Evolutionary conservation across 2,329 filamentous ascomycete genomes (phyloP).

Genomic region (Arthrocladium fulminans): DNA sequence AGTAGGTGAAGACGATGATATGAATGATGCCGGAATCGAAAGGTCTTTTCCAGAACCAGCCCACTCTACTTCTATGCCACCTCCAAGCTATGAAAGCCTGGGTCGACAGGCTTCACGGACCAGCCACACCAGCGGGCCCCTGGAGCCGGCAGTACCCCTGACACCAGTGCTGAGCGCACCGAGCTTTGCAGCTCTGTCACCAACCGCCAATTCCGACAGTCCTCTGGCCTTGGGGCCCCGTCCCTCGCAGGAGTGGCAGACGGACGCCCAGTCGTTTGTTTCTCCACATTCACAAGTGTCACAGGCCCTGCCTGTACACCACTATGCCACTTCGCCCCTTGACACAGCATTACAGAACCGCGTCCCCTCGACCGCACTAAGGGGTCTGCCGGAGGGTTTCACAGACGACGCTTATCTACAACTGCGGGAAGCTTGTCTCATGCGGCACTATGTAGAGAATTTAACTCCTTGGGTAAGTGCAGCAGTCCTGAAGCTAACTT

Average conservation of each 20-base stretch:
- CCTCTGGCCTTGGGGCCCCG: background rate
- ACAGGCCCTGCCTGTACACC: background rate
- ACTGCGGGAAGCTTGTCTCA: constrained; percentile 4
- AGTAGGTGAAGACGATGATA: background rate
- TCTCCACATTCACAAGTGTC: background rate
- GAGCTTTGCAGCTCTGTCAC: background rate
- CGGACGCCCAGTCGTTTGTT: background rate
- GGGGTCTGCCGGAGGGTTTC: background rate
- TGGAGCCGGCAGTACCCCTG: background rate
- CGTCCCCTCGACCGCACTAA: background rate
- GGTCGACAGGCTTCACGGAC: background rate
- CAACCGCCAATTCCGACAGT: background rate
- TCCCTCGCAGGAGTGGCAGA: background rate
- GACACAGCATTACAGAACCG: background rate
- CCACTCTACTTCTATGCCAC: background rate
- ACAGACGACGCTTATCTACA: background rate
- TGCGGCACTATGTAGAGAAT: constrained; percentile 20
- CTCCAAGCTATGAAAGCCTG: background rate
- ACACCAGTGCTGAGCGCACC: background rate
- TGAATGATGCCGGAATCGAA: background rate
- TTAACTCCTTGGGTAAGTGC: constrained; percentile 20
- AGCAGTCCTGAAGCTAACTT: no score
- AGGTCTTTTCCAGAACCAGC: background rate
- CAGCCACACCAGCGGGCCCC: background rate
- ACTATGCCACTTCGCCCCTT: background rate